A percentile compares a stretch with the other conserved stretches of the same genome.
Evolutionary conservation across 495 filamentous ascomycete species (phyloP).

Genomic region (Neurospora cerealis): DNA sequence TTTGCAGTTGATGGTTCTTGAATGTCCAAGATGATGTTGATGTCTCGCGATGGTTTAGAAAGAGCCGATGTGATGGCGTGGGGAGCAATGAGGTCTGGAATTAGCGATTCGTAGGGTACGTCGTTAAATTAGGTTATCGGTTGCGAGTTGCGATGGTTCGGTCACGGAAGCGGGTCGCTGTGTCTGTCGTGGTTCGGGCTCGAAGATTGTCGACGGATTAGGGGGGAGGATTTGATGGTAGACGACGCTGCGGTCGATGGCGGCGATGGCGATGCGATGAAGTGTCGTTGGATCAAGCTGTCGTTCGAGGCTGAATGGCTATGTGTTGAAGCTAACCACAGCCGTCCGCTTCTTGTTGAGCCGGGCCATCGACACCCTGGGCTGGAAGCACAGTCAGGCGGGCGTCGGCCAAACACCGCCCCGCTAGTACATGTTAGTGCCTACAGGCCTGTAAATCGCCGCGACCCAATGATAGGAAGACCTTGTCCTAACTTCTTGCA

Average conservation of each 20-base stretch:
- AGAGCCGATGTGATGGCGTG: neutral
- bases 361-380: neutral
- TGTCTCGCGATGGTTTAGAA: neutral
- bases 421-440: neutral
- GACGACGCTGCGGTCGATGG: neutral
- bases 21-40: neutral
- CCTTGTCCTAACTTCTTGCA: neutral
- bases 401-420: conserved; percentile 5
- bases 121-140: neutral
- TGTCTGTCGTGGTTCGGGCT: neutral
- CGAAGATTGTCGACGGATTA: neutral
- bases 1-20: neutral
- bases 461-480: neutral
- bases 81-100: neutral
- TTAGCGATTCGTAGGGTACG: neutral
- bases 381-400: neutral
- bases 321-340: neutral
- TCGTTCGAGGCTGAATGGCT: neutral
- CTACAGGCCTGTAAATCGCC: neutral
- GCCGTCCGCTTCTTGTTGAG: neutral
- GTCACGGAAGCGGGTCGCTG: neutral
- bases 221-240: neutral
- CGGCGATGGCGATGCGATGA: neutral
- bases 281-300: neutral
- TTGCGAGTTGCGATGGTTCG: neutral